Conservation (phyloP, 1,139 yeast genomes). For the Candida tropicalis region DNA sequence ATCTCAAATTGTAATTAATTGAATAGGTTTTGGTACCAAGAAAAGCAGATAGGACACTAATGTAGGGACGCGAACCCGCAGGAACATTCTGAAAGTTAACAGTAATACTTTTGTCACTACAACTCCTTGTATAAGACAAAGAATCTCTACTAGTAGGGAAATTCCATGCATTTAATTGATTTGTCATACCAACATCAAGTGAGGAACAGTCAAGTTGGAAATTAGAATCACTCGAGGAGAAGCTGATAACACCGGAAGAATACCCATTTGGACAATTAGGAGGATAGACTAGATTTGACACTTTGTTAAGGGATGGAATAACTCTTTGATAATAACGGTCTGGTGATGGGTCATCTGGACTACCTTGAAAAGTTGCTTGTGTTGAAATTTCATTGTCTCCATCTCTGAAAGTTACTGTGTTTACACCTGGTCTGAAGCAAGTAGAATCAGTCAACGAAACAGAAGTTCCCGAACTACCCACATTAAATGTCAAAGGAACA, state of each 20-base stretch:
- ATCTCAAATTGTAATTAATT: conserved; percentile 9
- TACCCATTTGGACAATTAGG: conserved; percentile 27
- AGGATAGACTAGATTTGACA: conserved; percentile 15
- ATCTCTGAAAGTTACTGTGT: conserved; percentile 30
- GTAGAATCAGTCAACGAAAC: conserved; percentile 24
- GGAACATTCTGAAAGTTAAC: conserved; percentile 26
- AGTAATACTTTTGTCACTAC: conserved; percentile 17
- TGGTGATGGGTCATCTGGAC: background rate
- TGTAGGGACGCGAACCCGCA: conserved; percentile 32
- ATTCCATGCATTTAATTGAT: conserved; percentile 26
- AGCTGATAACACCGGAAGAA: conserved; percentile 23
- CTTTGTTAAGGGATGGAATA: too few relatives aligned
- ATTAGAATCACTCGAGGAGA: conserved; percentile 12
- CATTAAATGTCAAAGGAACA: conserved; percentile 30
- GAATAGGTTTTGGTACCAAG: conserved; percentile 11
- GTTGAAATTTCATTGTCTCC: conserved; percentile 24
- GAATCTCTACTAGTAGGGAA: conserved; percentile 17
- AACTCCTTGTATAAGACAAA: conserved; percentile 16
- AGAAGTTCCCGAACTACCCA: conserved; percentile 24
- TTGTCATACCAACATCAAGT: conserved; percentile 23
- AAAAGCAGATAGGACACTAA: conserved; percentile 16
- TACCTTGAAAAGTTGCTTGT: conserved; percentile 18
- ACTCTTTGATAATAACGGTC: background rate
- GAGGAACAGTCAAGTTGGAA: conserved; percentile 24
- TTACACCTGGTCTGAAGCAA: conserved; percentile 24